These are phyloP conservation scores for Phaseolus coccineus DNA, from an alignment of 331 rosid species.

Conservation along the genomic window DNA sequence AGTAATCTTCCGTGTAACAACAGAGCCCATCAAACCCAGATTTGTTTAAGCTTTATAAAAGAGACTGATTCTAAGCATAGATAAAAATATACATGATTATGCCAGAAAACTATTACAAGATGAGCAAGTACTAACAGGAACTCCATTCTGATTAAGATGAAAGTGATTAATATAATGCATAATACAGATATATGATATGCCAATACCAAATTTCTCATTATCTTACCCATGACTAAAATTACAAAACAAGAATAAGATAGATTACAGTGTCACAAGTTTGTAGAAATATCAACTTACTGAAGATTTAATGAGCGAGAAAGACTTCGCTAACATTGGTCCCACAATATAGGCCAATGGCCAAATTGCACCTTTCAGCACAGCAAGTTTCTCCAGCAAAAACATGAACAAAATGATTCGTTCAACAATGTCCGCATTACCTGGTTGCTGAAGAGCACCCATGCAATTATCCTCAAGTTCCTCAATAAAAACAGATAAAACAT, in stretches of 20 bases:
- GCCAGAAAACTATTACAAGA: slow-evolving; percentile 17
- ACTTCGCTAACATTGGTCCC: slow-evolving; percentile 83
- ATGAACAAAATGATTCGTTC: slow-evolving; percentile 71
- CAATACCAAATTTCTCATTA: slow-evolving; percentile 8
- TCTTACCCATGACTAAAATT: slow-evolving; percentile 27
- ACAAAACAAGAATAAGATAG: slow-evolving; percentile 4
- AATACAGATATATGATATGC: background rate
- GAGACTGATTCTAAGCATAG: slow-evolving; percentile 26
- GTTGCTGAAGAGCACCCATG: slow-evolving; percentile 57
- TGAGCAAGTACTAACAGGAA: slow-evolving; percentile 10
- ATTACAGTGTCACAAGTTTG: slow-evolving; percentile 18
- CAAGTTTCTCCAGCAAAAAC: slow-evolving; percentile 71
- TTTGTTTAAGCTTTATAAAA: background rate
- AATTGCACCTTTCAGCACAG: slow-evolving; percentile 67
- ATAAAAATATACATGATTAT: slow-evolving; percentile 19
- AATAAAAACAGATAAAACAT: slow-evolving; percentile 62
- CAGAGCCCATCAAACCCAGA: slow-evolving; percentile 18
- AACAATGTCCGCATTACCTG: slow-evolving; percentile 52
- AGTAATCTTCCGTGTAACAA: background rate
- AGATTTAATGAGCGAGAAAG: slow-evolving; percentile 71
- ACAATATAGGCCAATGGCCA: slow-evolving; percentile 90
- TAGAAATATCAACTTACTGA: slow-evolving; percentile 68
- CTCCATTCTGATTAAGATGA: slow-evolving; percentile 20
- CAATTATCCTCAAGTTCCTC: slow-evolving; percentile 71
- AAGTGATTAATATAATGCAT: slow-evolving; percentile 16